phyloP scores from a whole-genome alignment of 495 filamentous ascomycete species.

The Penicillium canariense region DNA sequence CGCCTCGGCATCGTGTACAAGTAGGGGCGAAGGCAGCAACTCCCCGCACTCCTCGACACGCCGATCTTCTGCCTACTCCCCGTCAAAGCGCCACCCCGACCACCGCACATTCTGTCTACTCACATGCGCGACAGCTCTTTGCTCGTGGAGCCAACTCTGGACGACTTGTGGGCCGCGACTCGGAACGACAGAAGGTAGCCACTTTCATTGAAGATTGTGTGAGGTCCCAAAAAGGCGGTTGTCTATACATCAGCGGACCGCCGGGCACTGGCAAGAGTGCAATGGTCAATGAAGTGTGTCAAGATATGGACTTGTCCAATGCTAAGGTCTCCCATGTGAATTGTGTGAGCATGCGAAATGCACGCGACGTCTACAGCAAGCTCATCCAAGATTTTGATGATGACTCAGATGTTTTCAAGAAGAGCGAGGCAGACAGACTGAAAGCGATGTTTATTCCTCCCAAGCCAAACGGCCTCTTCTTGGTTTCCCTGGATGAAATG shows the following conservation, averaged over 20 bases:
- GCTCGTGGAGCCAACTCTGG: slow-evolving; percentile 72
- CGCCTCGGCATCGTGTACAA: slow-evolving; percentile 66
- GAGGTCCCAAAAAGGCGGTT: slow-evolving; percentile 64
- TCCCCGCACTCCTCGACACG: slow-evolving; percentile 53
- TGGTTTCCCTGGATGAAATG: slow-evolving; percentile 91
- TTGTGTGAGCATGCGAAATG: slow-evolving; percentile 89
- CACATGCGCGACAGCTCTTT: slow-evolving; percentile 83
- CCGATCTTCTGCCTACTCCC: slow-evolving; percentile 50
- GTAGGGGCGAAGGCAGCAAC: slow-evolving; percentile 63
- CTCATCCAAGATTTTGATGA: slow-evolving; percentile 66
- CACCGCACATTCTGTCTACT: slow-evolving; percentile 69
- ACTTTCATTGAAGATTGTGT: slow-evolving; percentile 67
- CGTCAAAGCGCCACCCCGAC: slow-evolving; percentile 56
- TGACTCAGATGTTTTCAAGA: slow-evolving; percentile 54
- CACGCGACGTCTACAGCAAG: slow-evolving; percentile 75
- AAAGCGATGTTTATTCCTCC: slow-evolving; percentile 63
- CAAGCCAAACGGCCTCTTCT: slow-evolving; percentile 54
- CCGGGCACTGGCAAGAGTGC: slow-evolving; percentile 97
- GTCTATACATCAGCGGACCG: slow-evolving; percentile 91
- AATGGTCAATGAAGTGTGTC: slow-evolving; percentile 75
- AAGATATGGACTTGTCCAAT: slow-evolving; percentile 46
- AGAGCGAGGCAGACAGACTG: slow-evolving; percentile 54
- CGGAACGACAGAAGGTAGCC: slow-evolving; percentile 68
- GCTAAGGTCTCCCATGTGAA: slow-evolving; percentile 80
- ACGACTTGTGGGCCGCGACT: slow-evolving; percentile 77